Evolutionary conservation across 2,329 filamentous ascomycete genomes (phyloP).

Genomic region (Lasiodiplodia hormozganensis): DNA sequence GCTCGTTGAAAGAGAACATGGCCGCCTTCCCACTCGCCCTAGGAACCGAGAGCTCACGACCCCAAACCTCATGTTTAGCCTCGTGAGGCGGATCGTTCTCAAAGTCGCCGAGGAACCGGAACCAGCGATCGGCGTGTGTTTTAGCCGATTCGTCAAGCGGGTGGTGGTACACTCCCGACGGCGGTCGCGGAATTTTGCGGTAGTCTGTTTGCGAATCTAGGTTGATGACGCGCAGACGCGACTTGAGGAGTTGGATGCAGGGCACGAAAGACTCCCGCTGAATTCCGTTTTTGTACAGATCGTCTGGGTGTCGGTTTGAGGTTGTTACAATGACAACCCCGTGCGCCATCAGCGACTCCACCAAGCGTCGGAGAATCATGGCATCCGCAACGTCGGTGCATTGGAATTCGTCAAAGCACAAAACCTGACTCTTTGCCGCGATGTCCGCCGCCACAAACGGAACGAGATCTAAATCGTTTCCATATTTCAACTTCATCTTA

Average conservation of each 20-base stretch:
- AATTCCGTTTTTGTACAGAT: conserved; percentile 97
- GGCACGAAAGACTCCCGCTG: conserved; percentile 95
- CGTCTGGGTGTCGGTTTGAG: conserved; percentile 93
- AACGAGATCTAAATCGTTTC: conserved; percentile 86
- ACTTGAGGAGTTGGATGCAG: conserved; percentile 90
- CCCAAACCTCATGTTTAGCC: conserved; percentile 88
- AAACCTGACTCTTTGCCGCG: conserved; percentile 79
- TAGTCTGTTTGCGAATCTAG: conserved; percentile 96
- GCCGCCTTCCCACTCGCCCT: conserved; percentile 86
- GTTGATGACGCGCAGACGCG: conserved; percentile 85
- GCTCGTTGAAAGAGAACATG: conserved; percentile 89
- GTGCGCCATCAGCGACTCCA: conserved; percentile 92
- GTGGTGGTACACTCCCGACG: conserved; percentile 92
- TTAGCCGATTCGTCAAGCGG: conserved; percentile 79
- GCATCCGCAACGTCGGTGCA: conserved; percentile 98
- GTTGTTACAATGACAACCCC: conserved; percentile 97
- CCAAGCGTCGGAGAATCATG: conserved; percentile 90
- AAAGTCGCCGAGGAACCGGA: conserved; percentile 88
- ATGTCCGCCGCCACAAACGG: conserved; percentile 96
- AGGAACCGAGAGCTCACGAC: conserved; percentile 86
- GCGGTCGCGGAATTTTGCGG: conserved; percentile 91
- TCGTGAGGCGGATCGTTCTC: conserved; percentile 76
- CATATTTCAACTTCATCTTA: conserved; percentile 85
- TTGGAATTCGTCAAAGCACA: conserved; percentile 99
- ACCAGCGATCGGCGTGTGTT: conserved; percentile 92